phyloP scores from a whole-genome alignment of 2,329 filamentous ascomycete species.

The Zasmidium cellare region DNA sequence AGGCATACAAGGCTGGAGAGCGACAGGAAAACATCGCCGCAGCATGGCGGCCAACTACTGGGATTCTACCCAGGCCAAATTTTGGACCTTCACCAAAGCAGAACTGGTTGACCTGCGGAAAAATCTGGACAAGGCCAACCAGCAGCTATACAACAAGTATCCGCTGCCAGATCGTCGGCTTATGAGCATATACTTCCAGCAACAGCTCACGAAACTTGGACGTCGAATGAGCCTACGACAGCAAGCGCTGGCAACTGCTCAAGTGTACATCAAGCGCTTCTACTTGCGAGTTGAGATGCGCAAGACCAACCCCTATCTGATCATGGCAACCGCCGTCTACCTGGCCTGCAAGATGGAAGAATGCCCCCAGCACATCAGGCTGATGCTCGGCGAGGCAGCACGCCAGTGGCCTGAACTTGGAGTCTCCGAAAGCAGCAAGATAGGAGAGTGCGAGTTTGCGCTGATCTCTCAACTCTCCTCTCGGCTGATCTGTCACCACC shows the following conservation, averaged over 20 bases:
- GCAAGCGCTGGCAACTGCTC: conserved; percentile 89
- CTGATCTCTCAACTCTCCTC: conserved; percentile 89
- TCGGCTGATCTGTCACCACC: conserved; percentile 86
- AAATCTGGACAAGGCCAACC: conserved; percentile 71
- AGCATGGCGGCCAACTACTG: conserved; percentile 93
- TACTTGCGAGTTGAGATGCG: conserved; percentile 89
- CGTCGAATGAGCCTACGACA: conserved; percentile 84
- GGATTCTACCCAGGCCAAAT: conserved; percentile 85
- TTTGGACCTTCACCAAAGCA: conserved; percentile 88
- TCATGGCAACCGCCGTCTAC: conserved; percentile 91
- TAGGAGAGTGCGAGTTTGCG: conserved; percentile 92
- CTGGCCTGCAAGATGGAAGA: conserved; percentile 98
- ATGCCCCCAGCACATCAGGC: conserved; percentile 89
- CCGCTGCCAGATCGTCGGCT: conserved; percentile 79
- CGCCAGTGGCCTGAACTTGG: conserved; percentile 81
- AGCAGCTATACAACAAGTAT: conserved; percentile 72
- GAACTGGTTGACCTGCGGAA: conserved; percentile 74
- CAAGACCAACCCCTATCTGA: conserved; percentile 87
- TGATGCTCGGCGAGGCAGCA: conserved; percentile 83
- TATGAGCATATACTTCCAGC: conserved; percentile 87
- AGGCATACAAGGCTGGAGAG: too few relatives aligned
- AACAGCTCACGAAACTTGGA: conserved; percentile 79
- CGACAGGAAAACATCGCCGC: too few relatives aligned
- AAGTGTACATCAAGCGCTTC: conserved; percentile 92
- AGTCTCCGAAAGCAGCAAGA: conserved; percentile 73